Evolutionary conservation across 768 basidiomycete species (phyloP).

Genomic region (Termitomyces eurrhizus): DNA sequence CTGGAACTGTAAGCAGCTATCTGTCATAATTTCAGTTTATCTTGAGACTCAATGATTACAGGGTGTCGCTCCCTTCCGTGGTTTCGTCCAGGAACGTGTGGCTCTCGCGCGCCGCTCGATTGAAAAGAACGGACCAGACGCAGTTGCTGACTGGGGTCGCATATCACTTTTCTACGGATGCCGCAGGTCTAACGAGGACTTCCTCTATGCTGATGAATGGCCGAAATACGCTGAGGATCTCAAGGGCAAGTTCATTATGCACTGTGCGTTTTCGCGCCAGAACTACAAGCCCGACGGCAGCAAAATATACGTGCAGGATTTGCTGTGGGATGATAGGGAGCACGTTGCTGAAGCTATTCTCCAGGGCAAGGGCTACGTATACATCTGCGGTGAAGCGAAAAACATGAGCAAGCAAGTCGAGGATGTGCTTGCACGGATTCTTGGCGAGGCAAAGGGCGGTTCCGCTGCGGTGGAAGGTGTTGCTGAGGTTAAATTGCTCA

Average conservation of each 20-base stretch:
- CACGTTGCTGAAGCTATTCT: conserved; percentile 85
- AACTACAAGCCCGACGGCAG: conserved; percentile 85
- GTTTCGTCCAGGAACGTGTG: conserved; percentile 97
- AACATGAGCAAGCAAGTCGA: conserved; percentile 96
- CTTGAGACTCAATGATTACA: conserved; percentile 25
- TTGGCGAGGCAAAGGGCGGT: conserved; percentile 94
- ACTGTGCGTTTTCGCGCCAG: conserved; percentile 88
- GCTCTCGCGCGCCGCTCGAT: conserved; percentile 91
- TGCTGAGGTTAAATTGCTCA: conserved; percentile 91
- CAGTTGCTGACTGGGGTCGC: conserved; percentile 91
- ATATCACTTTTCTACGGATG: conserved; percentile 97
- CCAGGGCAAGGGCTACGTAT: conserved; percentile 94
- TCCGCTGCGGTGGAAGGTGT: conserved; percentile 81
- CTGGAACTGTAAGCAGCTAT: conserved; percentile 78
- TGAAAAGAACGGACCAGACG: conserved; percentile 93
- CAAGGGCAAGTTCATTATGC: conserved; percentile 87
- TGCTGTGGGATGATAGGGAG: conserved; percentile 84
- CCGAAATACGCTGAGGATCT: conserved; percentile 81
- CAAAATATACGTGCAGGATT: conserved; percentile 99
- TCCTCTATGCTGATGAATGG: conserved; percentile 96
- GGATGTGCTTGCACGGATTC: conserved; percentile 74
- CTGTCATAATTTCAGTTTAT: not conserved
- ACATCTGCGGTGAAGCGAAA: conserved; percentile 97
- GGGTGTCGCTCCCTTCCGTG: conserved; percentile 99
- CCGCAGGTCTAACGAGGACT: conserved; percentile 85